Conservation (phyloP, 2,329 filamentous ascomycete species). For the Ilyonectria sp. region DNA sequence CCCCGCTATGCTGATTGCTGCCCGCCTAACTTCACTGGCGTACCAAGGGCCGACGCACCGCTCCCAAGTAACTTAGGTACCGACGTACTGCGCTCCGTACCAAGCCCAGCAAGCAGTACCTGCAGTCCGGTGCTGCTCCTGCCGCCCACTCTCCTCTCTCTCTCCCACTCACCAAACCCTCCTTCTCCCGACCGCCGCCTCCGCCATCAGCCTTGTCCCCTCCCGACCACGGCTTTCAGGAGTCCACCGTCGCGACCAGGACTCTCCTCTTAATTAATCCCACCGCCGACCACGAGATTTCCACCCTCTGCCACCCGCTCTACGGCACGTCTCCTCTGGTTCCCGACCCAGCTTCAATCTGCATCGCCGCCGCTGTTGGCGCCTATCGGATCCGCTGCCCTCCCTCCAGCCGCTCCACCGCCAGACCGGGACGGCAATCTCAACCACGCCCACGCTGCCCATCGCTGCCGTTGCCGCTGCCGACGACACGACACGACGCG, state of each 20-base stretch:
- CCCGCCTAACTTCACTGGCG: neutral
- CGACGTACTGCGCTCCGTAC: constrained; percentile 16
- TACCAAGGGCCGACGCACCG: neutral
- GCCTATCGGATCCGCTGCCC: constrained; percentile 42
- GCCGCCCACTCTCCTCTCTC: constrained; percentile 21
- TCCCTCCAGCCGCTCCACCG: constrained; percentile 48
- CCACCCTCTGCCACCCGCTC: neutral
- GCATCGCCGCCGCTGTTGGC: constrained; percentile 27
- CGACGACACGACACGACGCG: constrained; percentile 23
- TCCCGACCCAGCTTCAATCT: constrained; percentile 7
- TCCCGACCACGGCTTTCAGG: constrained; percentile 23
- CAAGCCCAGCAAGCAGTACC: neutral
- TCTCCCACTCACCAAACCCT: constrained; percentile 26
- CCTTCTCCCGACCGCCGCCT: constrained; percentile 31
- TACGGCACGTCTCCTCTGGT: constrained; percentile 7
- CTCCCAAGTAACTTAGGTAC: constrained; percentile 11
- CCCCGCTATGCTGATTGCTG: neutral
- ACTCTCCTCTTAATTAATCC: constrained; percentile 14
- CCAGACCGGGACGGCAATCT: constrained; percentile 41
- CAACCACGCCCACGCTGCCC: constrained; percentile 33
- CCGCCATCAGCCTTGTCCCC: constrained; percentile 31
- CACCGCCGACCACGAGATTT: constrained; percentile 6
- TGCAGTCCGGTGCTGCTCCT: constrained; percentile 15
- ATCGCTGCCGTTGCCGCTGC: constrained; percentile 36
- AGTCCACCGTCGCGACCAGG: constrained; percentile 20